Evolutionary conservation across 495 filamentous ascomycete genomes (phyloP).

Genomic region (Lasiosphaeris hirsuta): DNA sequence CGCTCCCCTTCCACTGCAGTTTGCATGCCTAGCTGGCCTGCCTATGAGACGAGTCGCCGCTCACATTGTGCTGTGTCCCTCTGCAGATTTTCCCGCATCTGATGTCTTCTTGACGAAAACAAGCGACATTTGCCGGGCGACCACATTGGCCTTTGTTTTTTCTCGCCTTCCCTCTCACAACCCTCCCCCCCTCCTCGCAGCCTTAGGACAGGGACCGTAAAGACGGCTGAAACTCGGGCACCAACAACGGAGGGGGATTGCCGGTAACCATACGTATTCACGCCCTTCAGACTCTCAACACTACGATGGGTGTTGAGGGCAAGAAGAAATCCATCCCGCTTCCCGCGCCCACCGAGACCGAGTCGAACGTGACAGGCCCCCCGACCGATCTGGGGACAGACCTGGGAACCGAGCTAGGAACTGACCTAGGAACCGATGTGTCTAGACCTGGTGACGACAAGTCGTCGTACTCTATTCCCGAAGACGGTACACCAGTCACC

Average conservation of each 20-base stretch:
- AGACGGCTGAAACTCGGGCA: constrained; percentile 27
- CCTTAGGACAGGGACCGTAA: constrained; percentile 18
- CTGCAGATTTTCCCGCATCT: constrained; percentile 29
- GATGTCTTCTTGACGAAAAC: constrained; percentile 29
- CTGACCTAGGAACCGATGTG: constrained; percentile 68
- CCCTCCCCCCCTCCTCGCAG: constrained; percentile 4
- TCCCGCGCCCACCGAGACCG: constrained; percentile 76
- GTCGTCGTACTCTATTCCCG: constrained; percentile 80
- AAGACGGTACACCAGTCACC: constrained; percentile 91
- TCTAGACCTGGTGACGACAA: constrained; percentile 70
- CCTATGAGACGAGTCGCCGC: constrained; percentile 26
- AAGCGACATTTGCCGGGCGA: constrained; percentile 14
- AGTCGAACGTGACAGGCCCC: constrained; percentile 51
- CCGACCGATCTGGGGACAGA: constrained; percentile 41
- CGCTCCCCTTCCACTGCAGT: constrained; percentile 9
- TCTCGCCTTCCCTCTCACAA: constrained; percentile 8
- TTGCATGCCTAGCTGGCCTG: constrained; percentile 8
- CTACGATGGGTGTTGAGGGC: constrained; percentile 65
- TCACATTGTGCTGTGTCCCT: constrained; percentile 20
- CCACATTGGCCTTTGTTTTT: constrained; percentile 13
- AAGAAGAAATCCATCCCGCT: constrained; percentile 57
- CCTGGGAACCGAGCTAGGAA: constrained; percentile 62
- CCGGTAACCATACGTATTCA: constrained; percentile 20
- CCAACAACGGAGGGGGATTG: constrained; percentile 18
- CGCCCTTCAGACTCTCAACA: constrained; percentile 16